phyloP scores from a whole-genome alignment of 2,329 filamentous ascomycete species.

The Lachnellula arida region DNA sequence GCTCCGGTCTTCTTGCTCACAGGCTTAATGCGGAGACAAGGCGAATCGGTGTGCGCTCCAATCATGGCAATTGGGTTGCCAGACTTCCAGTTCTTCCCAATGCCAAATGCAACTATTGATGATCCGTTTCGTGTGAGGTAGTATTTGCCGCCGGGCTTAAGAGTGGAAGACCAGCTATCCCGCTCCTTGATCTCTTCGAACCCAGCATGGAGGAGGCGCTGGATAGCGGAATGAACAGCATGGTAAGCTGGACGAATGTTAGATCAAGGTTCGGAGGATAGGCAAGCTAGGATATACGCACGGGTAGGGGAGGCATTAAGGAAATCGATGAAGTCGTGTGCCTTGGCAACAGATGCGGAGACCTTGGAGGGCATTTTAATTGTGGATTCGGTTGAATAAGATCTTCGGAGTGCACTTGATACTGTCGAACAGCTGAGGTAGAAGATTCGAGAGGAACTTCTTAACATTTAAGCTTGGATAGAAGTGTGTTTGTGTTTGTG shows the following conservation, averaged over 20 bases:
- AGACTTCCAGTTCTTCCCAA: slow-evolving; percentile 85
- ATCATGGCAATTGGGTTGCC: slow-evolving; percentile 91
- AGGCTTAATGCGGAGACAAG: slow-evolving; percentile 87
- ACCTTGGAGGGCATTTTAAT: slow-evolving; percentile 24
- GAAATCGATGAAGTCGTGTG: slow-evolving; percentile 78
- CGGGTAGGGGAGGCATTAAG: slow-evolving; percentile 92
- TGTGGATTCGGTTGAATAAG: slow-evolving; percentile 5
- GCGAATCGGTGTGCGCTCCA: slow-evolving; percentile 93
- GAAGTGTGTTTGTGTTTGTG: neutral
- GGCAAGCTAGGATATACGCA: slow-evolving; percentile 41
- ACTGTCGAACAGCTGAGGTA: neutral
- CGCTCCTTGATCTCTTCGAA: slow-evolving; percentile 88
- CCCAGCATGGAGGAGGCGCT: slow-evolving; percentile 73
- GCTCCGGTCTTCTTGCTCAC: slow-evolving; percentile 83
- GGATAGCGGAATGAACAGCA: slow-evolving; percentile 74
- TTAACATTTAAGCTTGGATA: neutral
- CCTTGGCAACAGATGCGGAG: slow-evolving; percentile 28
- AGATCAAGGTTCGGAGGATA: neutral
- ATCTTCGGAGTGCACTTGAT: slow-evolving; percentile 1
- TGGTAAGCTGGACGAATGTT: slow-evolving; percentile 69
- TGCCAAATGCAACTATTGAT: slow-evolving; percentile 86
- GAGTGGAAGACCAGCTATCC: slow-evolving; percentile 76
- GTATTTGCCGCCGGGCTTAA: slow-evolving; percentile 88
- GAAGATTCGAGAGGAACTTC: neutral
- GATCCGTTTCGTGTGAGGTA: slow-evolving; percentile 92